Evolutionary conservation across 148 eudicot genomes (phyloP).

Genomic region (Suaeda aralocaspica): DNA sequence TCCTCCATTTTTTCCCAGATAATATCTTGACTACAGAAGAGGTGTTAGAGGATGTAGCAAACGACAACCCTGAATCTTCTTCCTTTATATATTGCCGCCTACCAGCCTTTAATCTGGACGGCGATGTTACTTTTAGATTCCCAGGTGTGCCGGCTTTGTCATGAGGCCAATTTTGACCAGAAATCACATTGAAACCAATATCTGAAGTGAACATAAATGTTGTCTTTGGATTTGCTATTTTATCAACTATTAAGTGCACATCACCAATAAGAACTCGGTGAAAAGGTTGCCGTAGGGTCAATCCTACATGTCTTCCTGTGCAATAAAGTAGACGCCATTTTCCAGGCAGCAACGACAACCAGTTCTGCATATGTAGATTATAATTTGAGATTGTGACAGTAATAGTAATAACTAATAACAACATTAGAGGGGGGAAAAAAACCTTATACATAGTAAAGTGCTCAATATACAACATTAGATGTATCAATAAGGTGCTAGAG

Average conservation of each 20-base stretch:
- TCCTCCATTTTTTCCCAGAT: constrained; percentile 68
- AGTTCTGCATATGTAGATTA: no score
- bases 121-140: constrained; percentile 38
- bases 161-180: constrained; percentile 70
- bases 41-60: constrained; percentile 23
- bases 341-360: constrained; percentile 72
- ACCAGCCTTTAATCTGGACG: constrained; percentile 64
- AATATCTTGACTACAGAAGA: constrained; percentile 45
- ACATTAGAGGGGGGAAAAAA: no score
- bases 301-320: constrained; percentile 83
- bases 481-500: no score
- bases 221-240: constrained; percentile 32
- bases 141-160: constrained; percentile 68
- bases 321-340: constrained; percentile 86
- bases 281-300: constrained; percentile 78
- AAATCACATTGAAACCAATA: constrained; percentile 49
- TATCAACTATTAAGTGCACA: constrained; percentile 45
- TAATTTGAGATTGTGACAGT: no score
- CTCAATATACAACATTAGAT: no score
- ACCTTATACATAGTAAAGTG: no score
- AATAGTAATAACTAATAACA: no score
- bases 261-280: constrained; percentile 64
- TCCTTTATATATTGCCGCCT: constrained; percentile 65
- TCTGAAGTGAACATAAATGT: constrained; percentile 56
- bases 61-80: constrained; percentile 30